Base-by-base conservation (phyloP, 768 basidiomycete genomes). In the Rhizopogon roseolus region DNA sequence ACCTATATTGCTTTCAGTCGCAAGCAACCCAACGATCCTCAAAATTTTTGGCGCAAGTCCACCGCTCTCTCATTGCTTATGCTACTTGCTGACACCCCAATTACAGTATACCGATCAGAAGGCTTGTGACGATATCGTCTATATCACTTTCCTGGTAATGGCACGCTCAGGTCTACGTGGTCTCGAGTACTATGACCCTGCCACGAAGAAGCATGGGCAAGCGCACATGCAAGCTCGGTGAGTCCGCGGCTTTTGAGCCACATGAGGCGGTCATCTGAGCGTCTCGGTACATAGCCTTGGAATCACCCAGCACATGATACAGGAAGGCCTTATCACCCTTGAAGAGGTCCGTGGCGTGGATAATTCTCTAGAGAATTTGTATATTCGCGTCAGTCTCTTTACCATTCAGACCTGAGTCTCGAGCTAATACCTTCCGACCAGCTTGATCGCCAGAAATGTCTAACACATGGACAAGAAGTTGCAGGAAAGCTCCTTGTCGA, bases 211-310 rank as follows among this genome's bases (percentile, higher is more conserved):
- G 67, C 92, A 93, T 61, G 89, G 91, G 16, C 90, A 93, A 64
- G 90, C 90, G 14, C 90, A 92, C 63, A 93, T 92, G 91, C 88
- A 93, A 69, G 90, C 90, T 42, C 82, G 90, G 88, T 89, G 66
- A 44, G 80, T 57, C 27, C 28, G 28, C 17, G 19, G 37, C 13
- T 45, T 49, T 6, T 22, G 6, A 5, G 25, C 54, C 25, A 16
- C 27, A 53, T 53, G n/a, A 49, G 59, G 4, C 49, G 50, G 6
- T 25, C 36, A 52, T 17, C 49, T 43, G n/a, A 46, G 50, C 36
- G 9, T 22, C 25, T 29, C 1, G 10, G 4, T 3, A 41, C 11
- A 6, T 53, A 90, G 90, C 25, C 74, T 92, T 56, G 90, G 92
- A 29, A 93, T 95, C 66, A 87, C 87, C 10, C 85, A 89, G 53